These are phyloP conservation scores for Phytophthora meadii DNA, from an alignment of 352 stramenopile species.

Conservation along the genomic window DNA sequence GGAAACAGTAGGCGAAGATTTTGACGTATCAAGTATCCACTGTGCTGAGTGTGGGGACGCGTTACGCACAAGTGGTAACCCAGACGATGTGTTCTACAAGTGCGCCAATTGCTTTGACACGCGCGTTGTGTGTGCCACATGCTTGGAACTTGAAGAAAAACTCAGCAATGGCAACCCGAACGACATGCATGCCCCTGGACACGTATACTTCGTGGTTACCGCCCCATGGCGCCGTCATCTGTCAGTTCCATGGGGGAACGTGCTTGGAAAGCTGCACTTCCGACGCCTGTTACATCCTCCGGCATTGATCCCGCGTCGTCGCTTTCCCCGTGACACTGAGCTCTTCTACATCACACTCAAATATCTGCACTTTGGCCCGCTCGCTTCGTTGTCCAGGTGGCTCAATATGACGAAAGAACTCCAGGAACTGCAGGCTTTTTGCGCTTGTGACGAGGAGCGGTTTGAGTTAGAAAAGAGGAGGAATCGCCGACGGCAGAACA, in stretches of 20 bases:
- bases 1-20: constrained; percentile 11
- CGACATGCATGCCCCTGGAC: constrained; percentile 60
- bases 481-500: constrained; percentile 15
- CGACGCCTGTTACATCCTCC: constrained; percentile 54
- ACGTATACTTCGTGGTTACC: constrained; percentile 73
- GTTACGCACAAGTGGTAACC: constrained; percentile 22
- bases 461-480: constrained; percentile 44
- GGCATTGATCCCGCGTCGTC: constrained; percentile 61
- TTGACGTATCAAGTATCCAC: constrained; percentile 4
- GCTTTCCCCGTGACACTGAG: constrained; percentile 61
- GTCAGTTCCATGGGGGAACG: constrained; percentile 19
- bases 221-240: constrained; percentile 50
- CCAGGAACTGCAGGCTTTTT: constrained; percentile 70
- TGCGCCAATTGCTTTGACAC: constrained; percentile 67
- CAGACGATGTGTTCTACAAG: constrained; percentile 58
- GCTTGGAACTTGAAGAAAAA: constrained; percentile 59
- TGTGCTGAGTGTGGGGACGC: constrained; percentile 44
- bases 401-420: constrained; percentile 64
- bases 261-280: constrained; percentile 42
- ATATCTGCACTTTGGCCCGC: constrained; percentile 67
- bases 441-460: constrained; percentile 63
- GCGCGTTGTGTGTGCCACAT: constrained; percentile 57
- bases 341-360: constrained; percentile 74
- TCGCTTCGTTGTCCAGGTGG: constrained; percentile 63
- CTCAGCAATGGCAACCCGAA: constrained; percentile 51